Base-by-base conservation (phyloP, 495 filamentous ascomycete genomes). In the Neurospora sublineolata region DNA sequence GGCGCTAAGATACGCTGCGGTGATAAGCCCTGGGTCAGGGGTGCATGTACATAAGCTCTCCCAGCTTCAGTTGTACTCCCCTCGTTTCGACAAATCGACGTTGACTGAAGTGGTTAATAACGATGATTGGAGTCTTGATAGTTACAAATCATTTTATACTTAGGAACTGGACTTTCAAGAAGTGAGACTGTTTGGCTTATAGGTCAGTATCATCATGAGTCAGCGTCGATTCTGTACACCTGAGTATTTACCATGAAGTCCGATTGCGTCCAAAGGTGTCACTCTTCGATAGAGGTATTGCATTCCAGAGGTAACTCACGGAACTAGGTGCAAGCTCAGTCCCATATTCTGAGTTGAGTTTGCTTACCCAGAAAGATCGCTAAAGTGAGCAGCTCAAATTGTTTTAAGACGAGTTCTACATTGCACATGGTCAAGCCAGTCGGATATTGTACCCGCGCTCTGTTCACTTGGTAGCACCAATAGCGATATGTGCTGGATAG, bases 101-200 rank as follows among this genome's bases (percentile, higher is more conserved):
- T 23, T 30, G 46, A 58, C 12, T 6, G 20, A 3, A 23, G 18
- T 58, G 9, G 9, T 46, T 46, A 5, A 33, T 33, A 0, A 11
- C 23, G n/a, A 23, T 20, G 42, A 23, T 3, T 23, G n/a, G 44
- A 23, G 2, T n/a, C 5, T 0, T 3, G 16, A 42, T 23, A 52
- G 0, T 52, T 12, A 12, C n/a, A 46, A 46, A 46, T 3, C n/a
- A 23, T 10, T 46, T 1, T 9, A 10, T 1, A 20, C 1, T 52
- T 20, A 3, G n/a, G 4, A 10, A 1, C 0, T 41, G 16, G 11
- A 10, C 44, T 0, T n/a, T 4, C 16, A 6, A 41, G 16, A 40
- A 3, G 8, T 20, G 8, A 41, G 8, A 20, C 16, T 4, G n/a
- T 0, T 44, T 0, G 16, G 1, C 0, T 8, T 9, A 10, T 0